These are phyloP conservation scores for Penicillium glabrum DNA, from an alignment of 2,329 filamentous ascomycete species.

Conservation along the genomic window DNA sequence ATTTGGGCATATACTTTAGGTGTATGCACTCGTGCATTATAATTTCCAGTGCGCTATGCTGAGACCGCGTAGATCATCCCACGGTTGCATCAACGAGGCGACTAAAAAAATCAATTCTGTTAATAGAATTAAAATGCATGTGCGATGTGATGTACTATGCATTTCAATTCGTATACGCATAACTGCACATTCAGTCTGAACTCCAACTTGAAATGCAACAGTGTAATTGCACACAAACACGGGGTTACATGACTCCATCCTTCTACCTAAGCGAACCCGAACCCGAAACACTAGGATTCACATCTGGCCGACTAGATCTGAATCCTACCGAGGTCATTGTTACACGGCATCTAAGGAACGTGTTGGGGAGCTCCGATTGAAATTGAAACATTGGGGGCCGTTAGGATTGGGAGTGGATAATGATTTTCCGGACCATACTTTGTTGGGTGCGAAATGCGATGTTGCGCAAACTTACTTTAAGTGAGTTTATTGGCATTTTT, in stretches of 20 bases:
- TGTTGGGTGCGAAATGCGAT: conserved; percentile 3
- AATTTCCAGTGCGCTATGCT: too few species aligned
- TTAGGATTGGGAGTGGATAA: background rate
- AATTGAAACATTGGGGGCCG: conserved; percentile 10
- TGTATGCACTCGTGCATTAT: too few species aligned
- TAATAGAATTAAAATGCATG: background rate
- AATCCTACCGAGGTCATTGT: conserved; percentile 13
- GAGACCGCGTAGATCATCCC: conserved; percentile 19
- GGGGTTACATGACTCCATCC: background rate
- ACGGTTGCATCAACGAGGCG: conserved; percentile 17
- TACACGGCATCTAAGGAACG: background rate
- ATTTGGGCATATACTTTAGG: too few species aligned
- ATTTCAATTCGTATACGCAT: too few species aligned
- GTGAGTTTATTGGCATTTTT: background rate
- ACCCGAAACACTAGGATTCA: background rate
- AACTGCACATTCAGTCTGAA: background rate
- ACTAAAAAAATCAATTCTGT: background rate
- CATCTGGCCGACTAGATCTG: conserved; percentile 20
- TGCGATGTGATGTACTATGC: background rate
- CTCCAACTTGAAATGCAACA: background rate
- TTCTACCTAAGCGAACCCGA: background rate
- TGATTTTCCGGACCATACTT: background rate
- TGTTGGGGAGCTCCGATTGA: background rate
- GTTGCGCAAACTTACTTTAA: background rate
- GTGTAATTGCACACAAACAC: background rate